These are phyloP conservation scores for Globisporangium alternatum DNA, from an alignment of 352 stramenopile genomes.

Conservation along the genomic window DNA sequence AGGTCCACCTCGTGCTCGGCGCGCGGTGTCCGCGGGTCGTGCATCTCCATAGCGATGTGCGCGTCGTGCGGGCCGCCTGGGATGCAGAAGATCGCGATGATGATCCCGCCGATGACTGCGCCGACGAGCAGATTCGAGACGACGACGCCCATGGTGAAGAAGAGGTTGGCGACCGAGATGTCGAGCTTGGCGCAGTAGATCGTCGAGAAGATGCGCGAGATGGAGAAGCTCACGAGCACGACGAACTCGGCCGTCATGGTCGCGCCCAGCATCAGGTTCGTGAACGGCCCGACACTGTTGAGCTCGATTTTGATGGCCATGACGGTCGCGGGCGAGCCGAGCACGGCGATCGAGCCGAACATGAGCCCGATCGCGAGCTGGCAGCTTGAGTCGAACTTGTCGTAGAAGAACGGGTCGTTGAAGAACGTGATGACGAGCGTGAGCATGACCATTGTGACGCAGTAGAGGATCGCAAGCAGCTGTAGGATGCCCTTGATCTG, in stretches of 20 bases:
- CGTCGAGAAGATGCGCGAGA: slow-evolving; percentile 58
- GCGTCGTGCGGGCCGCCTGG: slow-evolving; percentile 37
- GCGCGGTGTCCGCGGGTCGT: neutral
- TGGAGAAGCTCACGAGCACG: slow-evolving; percentile 65
- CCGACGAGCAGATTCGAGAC: slow-evolving; percentile 52
- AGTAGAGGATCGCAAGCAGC: slow-evolving; percentile 47
- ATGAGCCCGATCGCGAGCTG: slow-evolving; percentile 67
- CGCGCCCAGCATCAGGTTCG: slow-evolving; percentile 66
- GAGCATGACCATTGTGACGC: slow-evolving; percentile 51
- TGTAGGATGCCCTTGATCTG: slow-evolving; percentile 64
- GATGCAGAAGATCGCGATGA: slow-evolving; percentile 62
- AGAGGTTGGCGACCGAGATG: slow-evolving; percentile 44
- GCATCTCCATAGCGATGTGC: slow-evolving; percentile 17
- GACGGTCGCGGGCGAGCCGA: slow-evolving; percentile 60
- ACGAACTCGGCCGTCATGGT: slow-evolving; percentile 75
- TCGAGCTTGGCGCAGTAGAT: slow-evolving; percentile 58
- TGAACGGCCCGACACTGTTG: slow-evolving; percentile 71
- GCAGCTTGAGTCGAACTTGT: slow-evolving; percentile 39
- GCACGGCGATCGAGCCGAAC: slow-evolving; percentile 70
- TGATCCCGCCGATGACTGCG: slow-evolving; percentile 37
- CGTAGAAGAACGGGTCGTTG: slow-evolving; percentile 61
- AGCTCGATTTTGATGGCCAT: slow-evolving; percentile 82
- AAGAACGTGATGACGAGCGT: slow-evolving; percentile 38
- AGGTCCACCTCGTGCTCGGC: slow-evolving; percentile 18
- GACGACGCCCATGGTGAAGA: slow-evolving; percentile 58